phyloP scores from a whole-genome alignment of 805 yeast species.

The Wickerhamomyces subpelliculosus region DNA sequence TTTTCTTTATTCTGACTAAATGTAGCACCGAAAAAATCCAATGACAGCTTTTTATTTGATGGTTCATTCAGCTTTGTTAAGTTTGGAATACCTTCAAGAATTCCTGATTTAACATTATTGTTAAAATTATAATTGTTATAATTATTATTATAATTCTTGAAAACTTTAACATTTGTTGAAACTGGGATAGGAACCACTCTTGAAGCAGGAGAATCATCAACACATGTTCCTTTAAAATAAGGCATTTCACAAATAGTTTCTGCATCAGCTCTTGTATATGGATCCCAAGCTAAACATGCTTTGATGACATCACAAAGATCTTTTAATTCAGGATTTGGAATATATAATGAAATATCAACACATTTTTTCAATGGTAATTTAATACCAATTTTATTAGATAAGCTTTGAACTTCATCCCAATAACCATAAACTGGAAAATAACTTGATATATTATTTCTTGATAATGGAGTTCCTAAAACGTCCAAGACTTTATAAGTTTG shows the following conservation, averaged over 20 bases:
- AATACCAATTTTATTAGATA: constrained; percentile 51
- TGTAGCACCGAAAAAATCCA: too few relatives aligned
- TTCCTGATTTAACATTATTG: background rate
- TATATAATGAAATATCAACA: constrained; percentile 34
- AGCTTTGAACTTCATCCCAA: constrained; percentile 57
- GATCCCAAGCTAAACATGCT: constrained; percentile 64
- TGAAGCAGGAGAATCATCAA: constrained; percentile 8
- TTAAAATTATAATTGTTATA: background rate
- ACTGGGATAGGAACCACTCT: background rate
- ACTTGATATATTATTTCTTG: constrained; percentile 17
- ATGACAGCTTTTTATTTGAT: too few relatives aligned
- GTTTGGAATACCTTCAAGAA: background rate
- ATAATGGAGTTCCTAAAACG: constrained; percentile 67
- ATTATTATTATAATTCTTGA: background rate
- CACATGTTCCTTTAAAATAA: constrained; percentile 46
- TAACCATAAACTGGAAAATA: constrained; percentile 55
- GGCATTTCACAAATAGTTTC: constrained; percentile 39
- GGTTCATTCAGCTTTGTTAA: too few relatives aligned
- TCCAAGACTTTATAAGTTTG: constrained; percentile 66
- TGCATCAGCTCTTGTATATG: constrained; percentile 51
- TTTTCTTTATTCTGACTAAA: too few relatives aligned
- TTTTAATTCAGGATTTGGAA: constrained; percentile 37
- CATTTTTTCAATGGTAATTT: constrained; percentile 52
- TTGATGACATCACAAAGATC: constrained; percentile 32
- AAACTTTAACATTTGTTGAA: background rate